A percentile compares a stretch with the other conserved stretches of the same genome.
Evolutionary conservation across 305 asterid genomes (phyloP).

Genomic region (Fraxinus angustifolia): DNA sequence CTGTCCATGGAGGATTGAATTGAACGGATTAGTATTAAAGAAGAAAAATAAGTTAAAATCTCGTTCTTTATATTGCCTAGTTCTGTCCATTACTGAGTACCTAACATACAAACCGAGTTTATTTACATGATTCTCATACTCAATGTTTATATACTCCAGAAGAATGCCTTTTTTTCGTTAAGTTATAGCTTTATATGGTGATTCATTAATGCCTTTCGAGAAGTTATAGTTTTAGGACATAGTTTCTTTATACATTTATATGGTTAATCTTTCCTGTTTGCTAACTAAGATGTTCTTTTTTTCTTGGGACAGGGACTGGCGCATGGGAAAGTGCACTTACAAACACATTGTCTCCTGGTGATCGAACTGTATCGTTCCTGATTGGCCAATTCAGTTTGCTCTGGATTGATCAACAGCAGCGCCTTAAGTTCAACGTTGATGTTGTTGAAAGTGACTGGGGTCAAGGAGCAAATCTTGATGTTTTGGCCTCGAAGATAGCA

Average conservation of each 20-base stretch:
- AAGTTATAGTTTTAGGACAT: background rate
- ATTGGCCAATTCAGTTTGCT: constrained; percentile 96
- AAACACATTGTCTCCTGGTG: constrained; percentile 94
- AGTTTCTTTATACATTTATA: background rate
- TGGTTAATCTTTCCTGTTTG: background rate
- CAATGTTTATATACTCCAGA: background rate
- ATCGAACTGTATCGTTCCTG: constrained; percentile 72
- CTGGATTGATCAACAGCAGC: constrained; percentile 98
- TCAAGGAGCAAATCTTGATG: constrained; percentile 76
- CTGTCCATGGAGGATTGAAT: background rate
- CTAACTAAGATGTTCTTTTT: constrained; percentile 4
- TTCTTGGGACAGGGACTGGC: constrained; percentile 70
- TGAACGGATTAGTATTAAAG: background rate
- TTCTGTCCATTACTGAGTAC: background rate
- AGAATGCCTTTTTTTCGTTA: background rate
- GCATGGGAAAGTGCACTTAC: constrained; percentile 99
- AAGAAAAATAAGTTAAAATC: background rate
- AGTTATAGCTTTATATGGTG: background rate
- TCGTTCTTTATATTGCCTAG: background rate
- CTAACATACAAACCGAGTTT: background rate
- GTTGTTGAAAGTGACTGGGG: constrained; percentile 98
- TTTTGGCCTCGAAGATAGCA: constrained; percentile 73
- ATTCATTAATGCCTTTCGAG: background rate
- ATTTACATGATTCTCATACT: background rate
- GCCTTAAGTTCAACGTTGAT: constrained; percentile 83